phyloP scores from a whole-genome alignment of 2,329 filamentous ascomycete genomes.

The Helotiales sp. region DNA sequence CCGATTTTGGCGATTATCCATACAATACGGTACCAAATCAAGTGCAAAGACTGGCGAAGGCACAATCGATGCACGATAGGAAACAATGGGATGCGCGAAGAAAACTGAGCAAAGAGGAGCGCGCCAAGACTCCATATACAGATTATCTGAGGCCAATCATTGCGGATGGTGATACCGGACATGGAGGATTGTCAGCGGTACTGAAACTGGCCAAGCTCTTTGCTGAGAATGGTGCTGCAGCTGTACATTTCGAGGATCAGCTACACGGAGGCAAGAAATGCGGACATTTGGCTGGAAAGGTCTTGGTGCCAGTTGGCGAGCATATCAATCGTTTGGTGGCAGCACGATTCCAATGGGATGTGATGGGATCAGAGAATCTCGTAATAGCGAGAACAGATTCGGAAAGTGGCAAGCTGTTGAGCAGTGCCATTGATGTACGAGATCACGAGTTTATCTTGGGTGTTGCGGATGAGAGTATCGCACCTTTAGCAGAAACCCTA shows the following conservation, averaged over 20 bases:
- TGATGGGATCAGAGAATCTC: conserved; percentile 95
- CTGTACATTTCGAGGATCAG: conserved; percentile 97
- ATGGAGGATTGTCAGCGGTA: conserved; percentile 89
- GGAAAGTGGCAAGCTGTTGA: conserved; percentile 87
- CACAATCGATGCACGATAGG: conserved; percentile 93
- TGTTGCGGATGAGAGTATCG: conserved; percentile 69
- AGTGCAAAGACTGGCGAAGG: conserved; percentile 93
- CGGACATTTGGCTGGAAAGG: conserved; percentile 93
- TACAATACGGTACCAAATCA: conserved; percentile 99
- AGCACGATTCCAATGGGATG: conserved; percentile 94
- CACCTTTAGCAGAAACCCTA: conserved; percentile 83
- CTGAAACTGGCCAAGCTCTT: conserved; percentile 97
- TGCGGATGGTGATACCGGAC: conserved; percentile 93
- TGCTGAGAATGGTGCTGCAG: conserved; percentile 93
- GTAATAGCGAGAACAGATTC: conserved; percentile 95
- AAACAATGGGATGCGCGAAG: conserved; percentile 89
- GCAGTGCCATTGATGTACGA: conserved; percentile 86
- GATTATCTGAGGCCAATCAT: conserved; percentile 96
- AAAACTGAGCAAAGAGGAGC: conserved; percentile 72
- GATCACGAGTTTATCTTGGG: conserved; percentile 98
- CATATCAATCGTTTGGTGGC: conserved; percentile 95
- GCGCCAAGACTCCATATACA: conserved; percentile 74
- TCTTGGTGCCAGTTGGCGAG: conserved; percentile 88
- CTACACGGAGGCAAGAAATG: conserved; percentile 98
- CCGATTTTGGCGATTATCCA: conserved; percentile 97